Evolutionary conservation across 2,329 filamentous ascomycete genomes (phyloP), one percentile per base, ranked within the genome.

Genomic region (Onygenales sp.): DNA sequence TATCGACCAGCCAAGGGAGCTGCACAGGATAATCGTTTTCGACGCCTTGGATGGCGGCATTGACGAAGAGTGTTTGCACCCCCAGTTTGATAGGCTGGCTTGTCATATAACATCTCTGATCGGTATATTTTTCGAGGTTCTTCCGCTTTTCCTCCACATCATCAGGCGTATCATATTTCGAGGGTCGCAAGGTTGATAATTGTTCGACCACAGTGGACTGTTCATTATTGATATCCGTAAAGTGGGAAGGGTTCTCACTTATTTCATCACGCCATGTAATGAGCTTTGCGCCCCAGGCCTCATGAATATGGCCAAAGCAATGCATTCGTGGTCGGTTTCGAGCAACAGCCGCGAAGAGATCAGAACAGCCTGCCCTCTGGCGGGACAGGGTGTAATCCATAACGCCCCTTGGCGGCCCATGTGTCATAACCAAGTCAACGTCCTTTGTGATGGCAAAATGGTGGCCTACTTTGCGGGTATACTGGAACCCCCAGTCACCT

Each of bases 1-100:
- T 55, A 9, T 80, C 74, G 4, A 83, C 63, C 2, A 82, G 14
- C 78, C 78, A 84, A 0, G 78, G 75, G 13, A 73, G 62, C 43
- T 84, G 78, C 8, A 65, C 59, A 10, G 72, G 69, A n/a, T 62
- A 54, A 14, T 75, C 71, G 6, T 75, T 71, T 7, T 69, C 57
- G 5, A 62, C 60, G 2, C 76, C 70, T 66, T 80, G 69, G 31
- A 83, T 75, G 0, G 82, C 71, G 1, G 80, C 80, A 62, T 84
- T 85, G 8, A 85, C 69, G 60, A 84, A 82, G 6, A 84, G 61
- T 0, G 81, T 84, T 58, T 82, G 73, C 42, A 5, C 27, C 11
- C 75, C 76, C 7, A 44, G 49, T 33, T 65, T 45, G 0, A 76
- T n/a, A 1, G 59, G 60, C 27, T 71, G 66, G 38, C 76, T 78